These are phyloP conservation scores for Penicillium flavigenum DNA, from an alignment of 495 filamentous ascomycete species.

Conservation along the genomic window DNA sequence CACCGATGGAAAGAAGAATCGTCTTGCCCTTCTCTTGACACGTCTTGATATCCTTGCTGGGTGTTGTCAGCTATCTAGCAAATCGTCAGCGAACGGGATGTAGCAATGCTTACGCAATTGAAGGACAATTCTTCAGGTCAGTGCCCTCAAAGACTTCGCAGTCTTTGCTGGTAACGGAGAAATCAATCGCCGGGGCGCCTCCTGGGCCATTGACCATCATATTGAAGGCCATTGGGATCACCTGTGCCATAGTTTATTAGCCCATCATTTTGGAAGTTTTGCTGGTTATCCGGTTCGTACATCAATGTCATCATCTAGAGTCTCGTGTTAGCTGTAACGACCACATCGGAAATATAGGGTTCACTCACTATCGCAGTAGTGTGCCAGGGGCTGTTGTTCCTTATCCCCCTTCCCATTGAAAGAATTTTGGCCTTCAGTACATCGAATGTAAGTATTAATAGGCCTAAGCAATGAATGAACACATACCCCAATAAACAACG, in stretches of 20 bases:
- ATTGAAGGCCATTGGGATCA: conserved; percentile 64
- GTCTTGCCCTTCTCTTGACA: conserved; percentile 67
- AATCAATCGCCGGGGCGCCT: conserved; percentile 56
- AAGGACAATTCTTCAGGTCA: conserved; percentile 57
- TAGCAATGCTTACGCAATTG: conserved; percentile 52
- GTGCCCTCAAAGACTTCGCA: conserved; percentile 59
- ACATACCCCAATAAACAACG: conserved; percentile 62
- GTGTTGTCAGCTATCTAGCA: conserved; percentile 19
- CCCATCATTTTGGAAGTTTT: background rate
- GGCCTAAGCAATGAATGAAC: background rate
- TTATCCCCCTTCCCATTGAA: conserved; percentile 41
- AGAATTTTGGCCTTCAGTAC: conserved; percentile 58
- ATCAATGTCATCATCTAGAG: conserved; percentile 39
- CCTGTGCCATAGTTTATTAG: conserved; percentile 34
- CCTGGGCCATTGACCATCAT: conserved; percentile 50
- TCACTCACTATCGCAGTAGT: conserved; percentile 59
- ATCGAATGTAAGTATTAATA: background rate
- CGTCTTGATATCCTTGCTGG: conserved; percentile 55
- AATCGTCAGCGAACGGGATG: background rate
- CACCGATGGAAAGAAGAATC: conserved; percentile 67
- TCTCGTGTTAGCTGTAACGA: background rate
- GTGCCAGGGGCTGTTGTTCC: conserved; percentile 52
- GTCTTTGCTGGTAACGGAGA: conserved; percentile 56
- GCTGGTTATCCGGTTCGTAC: conserved; percentile 22
- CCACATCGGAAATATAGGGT: too few species aligned